phyloP scores from a whole-genome alignment of 2,329 filamentous ascomycete species.

The Hypoxylon sp. region DNA sequence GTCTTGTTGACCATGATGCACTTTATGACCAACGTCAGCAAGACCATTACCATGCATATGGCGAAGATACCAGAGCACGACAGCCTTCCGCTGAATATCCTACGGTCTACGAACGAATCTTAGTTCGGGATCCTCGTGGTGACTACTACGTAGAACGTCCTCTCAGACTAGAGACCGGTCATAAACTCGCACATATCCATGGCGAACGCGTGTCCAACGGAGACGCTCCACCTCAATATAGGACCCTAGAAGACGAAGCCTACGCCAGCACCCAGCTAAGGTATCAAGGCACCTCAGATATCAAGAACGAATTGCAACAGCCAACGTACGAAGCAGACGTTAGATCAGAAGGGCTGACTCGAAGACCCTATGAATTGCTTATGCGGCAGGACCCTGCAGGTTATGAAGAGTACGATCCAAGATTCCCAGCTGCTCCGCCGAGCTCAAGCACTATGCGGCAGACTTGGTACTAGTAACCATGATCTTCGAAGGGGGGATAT shows the following conservation, averaged over 20 bases:
- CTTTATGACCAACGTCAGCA: conserved; percentile 45
- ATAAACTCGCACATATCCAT: conserved; percentile 9
- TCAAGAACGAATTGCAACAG: conserved; percentile 15
- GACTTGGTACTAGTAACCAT: conserved; percentile 19
- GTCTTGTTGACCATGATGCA: conserved; percentile 37
- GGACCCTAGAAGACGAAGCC: conserved; percentile 22
- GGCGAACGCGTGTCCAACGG: conserved; percentile 28
- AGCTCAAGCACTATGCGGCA: conserved; percentile 15
- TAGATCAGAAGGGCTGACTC: conserved; percentile 6
- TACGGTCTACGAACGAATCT: conserved; percentile 56
- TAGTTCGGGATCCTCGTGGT: conserved; percentile 54
- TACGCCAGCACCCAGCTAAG: conserved; percentile 6
- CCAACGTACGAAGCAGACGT: neutral
- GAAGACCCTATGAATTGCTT: conserved; percentile 17
- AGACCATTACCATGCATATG: conserved; percentile 48
- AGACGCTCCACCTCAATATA: conserved; percentile 32
- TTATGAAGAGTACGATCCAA: conserved; percentile 57
- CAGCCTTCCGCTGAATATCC: conserved; percentile 43
- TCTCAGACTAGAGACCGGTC: conserved; percentile 46
- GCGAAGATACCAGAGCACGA: conserved; percentile 42
- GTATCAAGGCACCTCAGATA: conserved; percentile 22
- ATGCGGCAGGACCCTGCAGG: conserved; percentile 34
- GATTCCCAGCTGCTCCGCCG: conserved; percentile 48
- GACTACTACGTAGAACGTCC: conserved; percentile 58
- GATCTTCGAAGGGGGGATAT: neutral